Conservation (phyloP, 768 basidiomycete genomes). For the Pleurotus djamor region DNA sequence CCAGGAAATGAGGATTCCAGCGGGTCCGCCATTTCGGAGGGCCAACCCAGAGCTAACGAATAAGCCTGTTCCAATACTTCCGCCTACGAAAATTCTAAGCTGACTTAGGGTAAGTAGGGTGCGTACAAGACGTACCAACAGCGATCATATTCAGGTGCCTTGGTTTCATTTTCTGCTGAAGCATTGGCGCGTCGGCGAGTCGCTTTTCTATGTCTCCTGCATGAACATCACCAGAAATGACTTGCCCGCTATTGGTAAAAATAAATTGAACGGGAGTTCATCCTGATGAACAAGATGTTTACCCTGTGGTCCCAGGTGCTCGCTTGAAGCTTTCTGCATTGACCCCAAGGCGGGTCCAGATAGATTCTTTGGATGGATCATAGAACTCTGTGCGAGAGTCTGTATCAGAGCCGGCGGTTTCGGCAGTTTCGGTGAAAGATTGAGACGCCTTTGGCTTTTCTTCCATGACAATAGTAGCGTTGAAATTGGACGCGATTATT, state of each 20-base stretch:
- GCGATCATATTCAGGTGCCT: constrained; percentile 47
- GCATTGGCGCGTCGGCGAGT: constrained; percentile 38
- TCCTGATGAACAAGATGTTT: constrained; percentile 9
- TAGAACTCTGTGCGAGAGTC: constrained; percentile 34
- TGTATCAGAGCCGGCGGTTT: constrained; percentile 4
- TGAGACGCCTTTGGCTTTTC: neutral
- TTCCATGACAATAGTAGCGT: neutral
- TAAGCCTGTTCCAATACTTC: constrained; percentile 47
- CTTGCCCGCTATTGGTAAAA: constrained; percentile 28
- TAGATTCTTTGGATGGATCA: constrained; percentile 43
- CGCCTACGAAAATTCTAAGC: constrained; percentile 24
- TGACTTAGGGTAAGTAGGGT: neutral
- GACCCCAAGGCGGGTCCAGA: constrained; percentile 42
- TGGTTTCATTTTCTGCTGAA: constrained; percentile 48
- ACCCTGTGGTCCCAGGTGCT: constrained; percentile 46
- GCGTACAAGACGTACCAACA: constrained; percentile 31
- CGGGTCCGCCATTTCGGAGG: constrained; percentile 36
- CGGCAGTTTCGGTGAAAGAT: neutral
- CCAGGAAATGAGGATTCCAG: constrained; percentile 42
- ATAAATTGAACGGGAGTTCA: neutral
- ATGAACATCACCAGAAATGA: constrained; percentile 30
- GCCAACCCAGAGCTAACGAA: constrained; percentile 45
- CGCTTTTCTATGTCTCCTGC: constrained; percentile 31
- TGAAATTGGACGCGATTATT: neutral
- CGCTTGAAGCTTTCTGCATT: constrained; percentile 43